Conservation (phyloP, 345 rosid species). For the Adansonia digitata region DNA sequence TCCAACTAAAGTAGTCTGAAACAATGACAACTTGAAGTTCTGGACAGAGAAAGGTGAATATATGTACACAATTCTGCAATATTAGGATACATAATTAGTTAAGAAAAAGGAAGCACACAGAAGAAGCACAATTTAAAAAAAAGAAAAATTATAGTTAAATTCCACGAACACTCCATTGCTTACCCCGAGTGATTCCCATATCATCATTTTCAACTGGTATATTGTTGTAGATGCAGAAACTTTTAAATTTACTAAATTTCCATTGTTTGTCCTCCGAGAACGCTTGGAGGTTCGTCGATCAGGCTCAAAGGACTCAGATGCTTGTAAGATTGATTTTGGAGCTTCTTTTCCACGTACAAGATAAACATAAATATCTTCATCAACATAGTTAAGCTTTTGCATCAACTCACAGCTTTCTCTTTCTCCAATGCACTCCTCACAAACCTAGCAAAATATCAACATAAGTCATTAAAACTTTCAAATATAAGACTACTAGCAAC, state of each 20-base stretch:
- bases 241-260: conserved; percentile 63
- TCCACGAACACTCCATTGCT: conserved; percentile 15
- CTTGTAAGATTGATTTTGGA: conserved; percentile 80
- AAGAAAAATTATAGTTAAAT: background rate
- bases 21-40: background rate
- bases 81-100: background rate
- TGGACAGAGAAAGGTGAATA: background rate
- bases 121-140: background rate
- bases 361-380: conserved; percentile 67
- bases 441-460: conserved; percentile 40
- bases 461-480: background rate
- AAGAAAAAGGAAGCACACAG: background rate
- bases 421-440: conserved; percentile 93
- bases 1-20: background rate
- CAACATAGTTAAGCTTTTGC: conserved; percentile 73
- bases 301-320: conserved; percentile 65
- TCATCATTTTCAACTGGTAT: conserved; percentile 97
- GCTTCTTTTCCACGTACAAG: conserved; percentile 92
- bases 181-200: conserved; percentile 99
- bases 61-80: background rate
- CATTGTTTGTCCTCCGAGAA: conserved; percentile 68
- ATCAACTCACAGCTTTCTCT: conserved; percentile 85
- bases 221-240: conserved; percentile 87
- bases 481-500: background rate
- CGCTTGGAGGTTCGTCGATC: conserved; percentile 86